These are phyloP conservation scores for Phytophthora sp. DNA, from an alignment of 352 stramenopile genomes.

Conservation along the genomic window DNA sequence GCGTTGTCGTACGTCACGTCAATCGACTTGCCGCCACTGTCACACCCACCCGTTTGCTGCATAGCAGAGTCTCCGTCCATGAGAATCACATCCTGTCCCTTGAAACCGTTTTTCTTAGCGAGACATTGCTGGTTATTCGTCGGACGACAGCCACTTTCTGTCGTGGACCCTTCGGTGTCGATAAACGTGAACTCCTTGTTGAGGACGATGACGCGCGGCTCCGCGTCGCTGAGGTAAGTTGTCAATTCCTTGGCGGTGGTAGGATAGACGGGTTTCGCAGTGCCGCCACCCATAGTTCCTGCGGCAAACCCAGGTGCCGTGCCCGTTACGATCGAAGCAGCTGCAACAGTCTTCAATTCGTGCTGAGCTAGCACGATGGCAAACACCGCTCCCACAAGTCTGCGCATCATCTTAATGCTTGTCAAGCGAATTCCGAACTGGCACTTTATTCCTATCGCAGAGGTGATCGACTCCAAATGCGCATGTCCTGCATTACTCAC, in stretches of 20 bases:
- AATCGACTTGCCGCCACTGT: constrained; percentile 19
- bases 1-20: constrained; percentile 27
- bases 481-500: constrained; percentile 24
- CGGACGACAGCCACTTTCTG: constrained; percentile 30
- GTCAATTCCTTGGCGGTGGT: constrained; percentile 30
- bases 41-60: constrained; percentile 36
- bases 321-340: constrained; percentile 14
- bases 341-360: constrained; percentile 3
- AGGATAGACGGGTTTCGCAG: constrained; percentile 27
- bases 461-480: too few species aligned
- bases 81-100: constrained; percentile 52
- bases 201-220: constrained; percentile 38
- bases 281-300: constrained; percentile 37
- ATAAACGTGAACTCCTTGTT: constrained; percentile 36
- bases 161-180: constrained; percentile 32
- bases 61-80: constrained; percentile 24
- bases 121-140: constrained; percentile 34
- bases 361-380: constrained; percentile 8
- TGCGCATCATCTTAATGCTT: too few species aligned
- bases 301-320: constrained; percentile 31
- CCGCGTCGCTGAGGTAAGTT: constrained; percentile 23
- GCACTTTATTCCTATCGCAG: too few species aligned
- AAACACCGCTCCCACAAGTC: background rate
- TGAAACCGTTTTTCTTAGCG: constrained; percentile 47
- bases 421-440: too few species aligned